phyloP scores from a whole-genome alignment of 306 rosid genomes.

The barrel medic (Medicago truncatula) region DNA sequence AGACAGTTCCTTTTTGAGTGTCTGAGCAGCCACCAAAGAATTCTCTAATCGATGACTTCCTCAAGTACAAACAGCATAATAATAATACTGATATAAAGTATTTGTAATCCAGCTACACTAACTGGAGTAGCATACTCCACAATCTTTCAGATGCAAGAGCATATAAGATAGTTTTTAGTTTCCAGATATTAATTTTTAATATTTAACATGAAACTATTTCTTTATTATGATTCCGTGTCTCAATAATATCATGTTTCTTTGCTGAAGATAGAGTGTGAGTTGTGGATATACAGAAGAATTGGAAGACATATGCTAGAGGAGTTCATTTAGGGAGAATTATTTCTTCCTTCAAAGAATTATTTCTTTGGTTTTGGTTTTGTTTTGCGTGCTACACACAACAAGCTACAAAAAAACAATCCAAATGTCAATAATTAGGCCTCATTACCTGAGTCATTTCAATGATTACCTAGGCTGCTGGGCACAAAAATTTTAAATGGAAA shows the following conservation, averaged over 20 bases:
- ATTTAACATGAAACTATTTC: conserved; percentile 3
- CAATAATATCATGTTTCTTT: conserved; percentile 31
- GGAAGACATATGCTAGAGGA: not conserved
- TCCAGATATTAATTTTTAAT: conserved; percentile 5
- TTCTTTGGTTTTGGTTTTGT: conserved; percentile 28
- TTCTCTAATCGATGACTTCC: conserved; percentile 28
- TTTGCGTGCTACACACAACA: conserved; percentile 24
- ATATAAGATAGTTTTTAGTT: conserved; percentile 17
- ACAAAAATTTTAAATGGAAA: conserved; percentile 4
- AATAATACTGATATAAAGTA: conserved; percentile 34
- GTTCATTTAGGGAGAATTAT: conserved; percentile 17
- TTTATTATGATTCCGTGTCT: conserved; percentile 30
- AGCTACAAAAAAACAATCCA: conserved; percentile 23
- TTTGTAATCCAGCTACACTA: conserved; percentile 41
- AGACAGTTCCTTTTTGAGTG: conserved; percentile 38
- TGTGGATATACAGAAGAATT: conserved; percentile 1
- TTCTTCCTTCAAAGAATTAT: conserved; percentile 33
- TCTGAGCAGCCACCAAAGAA: conserved; percentile 24
- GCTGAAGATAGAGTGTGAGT: conserved; percentile 7
- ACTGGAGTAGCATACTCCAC: conserved; percentile 35
- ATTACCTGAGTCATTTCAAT: conserved; percentile 30
- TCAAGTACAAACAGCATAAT: conserved; percentile 16
- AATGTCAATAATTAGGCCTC: conserved; percentile 31
- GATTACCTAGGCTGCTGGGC: not conserved
- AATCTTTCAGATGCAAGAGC: conserved; percentile 32